Percentiles rank a stretch among this genome's conserved stretches.
Evolutionary conservation across 495 filamentous ascomycete genomes (phyloP).

Genomic region (Xylaria flabelliformis): DNA sequence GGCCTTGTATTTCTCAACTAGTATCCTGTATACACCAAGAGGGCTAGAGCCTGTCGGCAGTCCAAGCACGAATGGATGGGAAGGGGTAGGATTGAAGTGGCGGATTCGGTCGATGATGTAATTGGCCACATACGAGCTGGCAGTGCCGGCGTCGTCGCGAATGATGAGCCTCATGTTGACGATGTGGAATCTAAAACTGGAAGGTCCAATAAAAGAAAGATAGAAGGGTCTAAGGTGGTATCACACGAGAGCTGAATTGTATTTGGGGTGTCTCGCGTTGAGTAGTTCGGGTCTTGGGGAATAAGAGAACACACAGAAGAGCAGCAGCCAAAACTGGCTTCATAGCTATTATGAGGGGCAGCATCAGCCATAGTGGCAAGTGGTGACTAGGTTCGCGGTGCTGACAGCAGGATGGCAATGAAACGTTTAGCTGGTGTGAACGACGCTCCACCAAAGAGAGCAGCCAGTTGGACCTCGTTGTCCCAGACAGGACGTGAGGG

Average conservation of each 20-base stretch:
- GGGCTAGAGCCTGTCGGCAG: conserved; percentile 85
- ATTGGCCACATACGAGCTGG: conserved; percentile 77
- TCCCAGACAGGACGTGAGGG: conserved; percentile 18
- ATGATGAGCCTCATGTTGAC: conserved; percentile 81
- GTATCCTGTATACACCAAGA: conserved; percentile 75
- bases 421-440: conserved; percentile 38
- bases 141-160: conserved; percentile 67
- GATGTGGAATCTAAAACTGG: conserved; percentile 16
- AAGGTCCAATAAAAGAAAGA: conserved; percentile 30
- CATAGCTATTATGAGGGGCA: conserved; percentile 39
- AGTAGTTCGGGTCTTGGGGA: conserved; percentile 28
- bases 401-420: conserved; percentile 37
- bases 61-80: conserved; percentile 80
- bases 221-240: conserved; percentile 25
- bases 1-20: conserved; percentile 76
- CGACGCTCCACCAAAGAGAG: conserved; percentile 35
- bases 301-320: conserved; percentile 25
- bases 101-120: conserved; percentile 85
- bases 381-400: conserved; percentile 27
- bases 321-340: conserved; percentile 26
- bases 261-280: conserved; percentile 21
- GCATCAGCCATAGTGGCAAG: conserved; percentile 28
- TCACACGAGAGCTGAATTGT: conserved; percentile 19
- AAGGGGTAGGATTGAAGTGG: conserved; percentile 69
- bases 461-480: conserved; percentile 26